Evolutionary conservation across 1,284 basidiomycete species (phyloP).

Genomic region (Entoloma clypeatum): DNA sequence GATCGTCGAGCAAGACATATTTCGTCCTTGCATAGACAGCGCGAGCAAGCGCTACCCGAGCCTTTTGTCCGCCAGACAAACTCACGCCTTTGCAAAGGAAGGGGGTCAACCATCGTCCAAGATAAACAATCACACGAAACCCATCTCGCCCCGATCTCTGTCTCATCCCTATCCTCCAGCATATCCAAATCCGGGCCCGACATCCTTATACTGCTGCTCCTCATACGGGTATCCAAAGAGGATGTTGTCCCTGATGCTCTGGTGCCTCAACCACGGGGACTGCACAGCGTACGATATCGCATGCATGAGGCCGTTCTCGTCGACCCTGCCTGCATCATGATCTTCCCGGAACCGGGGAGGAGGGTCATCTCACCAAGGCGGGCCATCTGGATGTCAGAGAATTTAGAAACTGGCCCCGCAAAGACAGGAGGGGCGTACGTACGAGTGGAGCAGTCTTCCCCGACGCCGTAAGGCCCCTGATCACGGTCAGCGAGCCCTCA

Average conservation of each 20-base stretch:
- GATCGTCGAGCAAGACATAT: constrained; percentile 69
- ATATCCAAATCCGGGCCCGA: constrained; percentile 65
- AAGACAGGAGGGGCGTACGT: constrained; percentile 17
- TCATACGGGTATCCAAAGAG: constrained; percentile 67
- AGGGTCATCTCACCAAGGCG: constrained; percentile 64
- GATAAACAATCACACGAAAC: constrained; percentile 11
- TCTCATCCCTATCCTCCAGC: constrained; percentile 69
- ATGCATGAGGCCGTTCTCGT: constrained; percentile 64
- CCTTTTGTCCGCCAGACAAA: constrained; percentile 65
- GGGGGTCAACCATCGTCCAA: background rate
- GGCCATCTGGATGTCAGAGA: constrained; percentile 44
- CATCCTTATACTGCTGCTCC: constrained; percentile 59
- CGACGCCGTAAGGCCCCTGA: constrained; percentile 73
- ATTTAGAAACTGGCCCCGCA: constrained; percentile 2
- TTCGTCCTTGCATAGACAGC: constrained; percentile 65
- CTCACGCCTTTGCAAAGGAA: constrained; percentile 41
- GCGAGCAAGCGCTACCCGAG: constrained; percentile 63
- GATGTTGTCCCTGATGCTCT: constrained; percentile 69
- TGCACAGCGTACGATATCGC: constrained; percentile 83
- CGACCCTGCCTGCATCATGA: constrained; percentile 56
- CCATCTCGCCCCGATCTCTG: constrained; percentile 50
- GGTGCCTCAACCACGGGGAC: constrained; percentile 77
- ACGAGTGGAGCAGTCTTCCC: constrained; percentile 78
- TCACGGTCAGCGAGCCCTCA: constrained; percentile 57
- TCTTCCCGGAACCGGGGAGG: constrained; percentile 35